A percentile compares a stretch with the other conserved stretches of the same genome.
These are phyloP conservation scores for Candida tetrigidarum DNA, from an alignment of 1,139 yeast species.

Conservation along the genomic window DNA sequence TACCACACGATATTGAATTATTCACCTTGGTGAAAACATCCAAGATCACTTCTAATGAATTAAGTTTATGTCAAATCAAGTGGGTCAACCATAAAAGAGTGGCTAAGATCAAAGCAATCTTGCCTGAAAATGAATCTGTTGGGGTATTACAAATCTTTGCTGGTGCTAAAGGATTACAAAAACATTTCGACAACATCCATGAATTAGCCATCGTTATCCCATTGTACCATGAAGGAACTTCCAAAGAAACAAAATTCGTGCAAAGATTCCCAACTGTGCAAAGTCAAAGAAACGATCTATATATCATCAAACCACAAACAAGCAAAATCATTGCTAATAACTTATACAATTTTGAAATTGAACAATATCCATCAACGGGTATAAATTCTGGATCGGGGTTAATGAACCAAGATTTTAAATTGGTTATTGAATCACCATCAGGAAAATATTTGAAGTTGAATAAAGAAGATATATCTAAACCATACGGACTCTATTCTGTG, in stretches of 20 bases:
- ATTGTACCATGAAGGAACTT: slow-evolving; percentile 71
- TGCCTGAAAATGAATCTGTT: slow-evolving; percentile 68
- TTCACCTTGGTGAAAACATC: slow-evolving; percentile 58
- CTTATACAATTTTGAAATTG: slow-evolving; percentile 64
- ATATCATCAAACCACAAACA: slow-evolving; percentile 84
- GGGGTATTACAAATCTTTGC: slow-evolving; percentile 82
- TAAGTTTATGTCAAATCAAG: slow-evolving; percentile 73
- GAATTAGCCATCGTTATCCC: slow-evolving; percentile 81
- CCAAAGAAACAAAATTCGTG: slow-evolving; percentile 62
- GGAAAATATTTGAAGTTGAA: slow-evolving; percentile 73
- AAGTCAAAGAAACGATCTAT: slow-evolving; percentile 73
- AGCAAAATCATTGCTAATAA: slow-evolving; percentile 58
- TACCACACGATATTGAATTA: slow-evolving; percentile 72
- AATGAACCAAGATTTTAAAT: slow-evolving; percentile 50
- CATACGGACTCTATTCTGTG: slow-evolving; percentile 61
- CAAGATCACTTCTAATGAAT: slow-evolving; percentile 53
- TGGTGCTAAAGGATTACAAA: slow-evolving; percentile 66
- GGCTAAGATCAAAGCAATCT: slow-evolving; percentile 78
- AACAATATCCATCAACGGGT: slow-evolving; percentile 68
- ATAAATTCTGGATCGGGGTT: slow-evolving; percentile 39
- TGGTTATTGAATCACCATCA: slow-evolving; percentile 82
- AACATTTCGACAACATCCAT: slow-evolving; percentile 62
- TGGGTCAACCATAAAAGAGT: slow-evolving; percentile 69
- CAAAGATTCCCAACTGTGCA: slow-evolving; percentile 73
- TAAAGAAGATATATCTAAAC: slow-evolving; percentile 36